Base-by-base conservation (phyloP, 495 filamentous ascomycete species). In the Lasiosphaeriaceae sp. region DNA sequence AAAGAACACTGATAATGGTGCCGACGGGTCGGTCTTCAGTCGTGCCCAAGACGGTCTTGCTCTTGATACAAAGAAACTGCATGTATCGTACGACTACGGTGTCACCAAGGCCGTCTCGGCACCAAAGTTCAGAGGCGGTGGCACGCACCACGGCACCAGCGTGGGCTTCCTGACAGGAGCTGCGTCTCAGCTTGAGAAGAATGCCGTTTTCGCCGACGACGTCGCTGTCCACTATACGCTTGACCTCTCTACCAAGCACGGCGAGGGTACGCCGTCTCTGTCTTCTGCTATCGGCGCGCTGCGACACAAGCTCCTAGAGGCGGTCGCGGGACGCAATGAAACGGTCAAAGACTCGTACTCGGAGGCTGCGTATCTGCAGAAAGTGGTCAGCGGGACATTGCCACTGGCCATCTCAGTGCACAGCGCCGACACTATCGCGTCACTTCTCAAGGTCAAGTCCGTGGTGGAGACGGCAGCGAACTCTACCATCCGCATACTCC, bases 101-200 rank as follows among this genome's bases (percentile, higher is more conserved):
- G 72, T 78, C 57, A 78, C 77, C 16, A 69, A 71, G 45, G 76
- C 73, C 39, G 78, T 79, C 58, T 72, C 76, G 11, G 66, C 76
- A 2, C 76, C 77, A 8, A 67, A 60, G 35, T 73, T 71, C 53
- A 52, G 52, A 1, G 50, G 58, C n/a, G 64, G 54, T 19, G 51
- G 9, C n/a, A 73, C 69, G 4, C 73, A 77, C 56, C 70, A 77
- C 52, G 76, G 77, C 20, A 73, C 70, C 6, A 74, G 73, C 56
- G 76, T 77, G 35, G 77, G 76, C 17, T 77, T 80, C 66, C 60
- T 71, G 19, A 75, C 76, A 7, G 72, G 63, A 14, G 71, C 73
- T 21, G 64, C 52, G 16, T 66, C 66, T 2, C 52, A 67, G 0
- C 63, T 76, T 3, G 63, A 70, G 3, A 54, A 67, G 2, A 59